Base-by-base conservation (phyloP, 2,329 filamentous ascomycete species). In the Sarocladium brachiariae region DNA sequence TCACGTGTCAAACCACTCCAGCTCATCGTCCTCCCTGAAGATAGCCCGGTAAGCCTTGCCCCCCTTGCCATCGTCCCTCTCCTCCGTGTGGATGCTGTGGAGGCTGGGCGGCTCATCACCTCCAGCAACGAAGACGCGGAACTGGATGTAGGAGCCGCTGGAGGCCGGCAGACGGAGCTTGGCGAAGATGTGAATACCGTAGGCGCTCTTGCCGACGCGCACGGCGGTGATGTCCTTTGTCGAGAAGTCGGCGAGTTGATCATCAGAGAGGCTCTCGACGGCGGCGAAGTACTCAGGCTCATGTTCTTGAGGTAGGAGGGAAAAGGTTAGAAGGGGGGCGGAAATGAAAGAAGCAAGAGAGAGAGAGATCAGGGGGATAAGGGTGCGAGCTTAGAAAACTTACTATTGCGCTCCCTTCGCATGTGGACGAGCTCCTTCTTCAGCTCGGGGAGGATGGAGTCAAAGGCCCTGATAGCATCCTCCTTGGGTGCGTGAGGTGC, bases 31-130 rank as follows among this genome's bases (percentile, higher is more conserved):
- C 5, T 91, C 90, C 25, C 89, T 89, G 59, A 85, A 89, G 59
- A 96, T 87, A 39, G 92, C 92, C 1, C 91, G 96, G 68, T 96
- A 96, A 60, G 96, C 87, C 70, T 92, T 91, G 67, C 91, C 82
- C 24, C 91, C 92, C 49, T 84, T 82, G n/a, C 89, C 73, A 4
- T 91, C 90, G 77, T 95, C 93, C 77, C 93, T 93, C 72, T 96
- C 96, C 56, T 96, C 72, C 2, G 90, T 91, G 80, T 96, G 96
- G 30, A 92, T 90, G 64, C 95, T 89, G 55, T 92, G 81, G 76
- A 90, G 76, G 79, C 96, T 90, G 30, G 91, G 89, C 41, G 89
- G 86, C 65, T 89, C 87, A 55, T 96, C 77, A 8, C 88, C 84
- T 7, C 96, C 81, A 66, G 95, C 89, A 53, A 96, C 82, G 63